Percentiles rank a stretch among this genome's conserved stretches.
These are phyloP conservation scores for Cytospora leucostoma DNA, from an alignment of 2,329 filamentous ascomycete genomes.

Conservation along the genomic window DNA sequence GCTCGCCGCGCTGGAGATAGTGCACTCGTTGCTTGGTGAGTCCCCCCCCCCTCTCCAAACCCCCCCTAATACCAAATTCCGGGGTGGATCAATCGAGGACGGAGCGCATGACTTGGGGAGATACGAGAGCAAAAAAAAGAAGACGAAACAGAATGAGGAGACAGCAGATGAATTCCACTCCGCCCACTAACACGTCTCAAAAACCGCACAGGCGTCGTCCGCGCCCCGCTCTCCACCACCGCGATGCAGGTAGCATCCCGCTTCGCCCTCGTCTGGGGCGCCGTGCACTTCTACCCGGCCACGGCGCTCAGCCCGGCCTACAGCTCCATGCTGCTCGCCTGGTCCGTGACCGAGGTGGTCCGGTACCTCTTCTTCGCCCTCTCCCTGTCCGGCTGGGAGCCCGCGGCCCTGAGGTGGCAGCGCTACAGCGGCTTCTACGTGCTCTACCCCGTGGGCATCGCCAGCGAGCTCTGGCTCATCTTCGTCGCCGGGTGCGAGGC, in stretches of 20 bases:
- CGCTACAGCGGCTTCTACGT: slow-evolving; percentile 92
- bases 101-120: background rate
- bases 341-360: slow-evolving; percentile 89
- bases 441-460: slow-evolving; percentile 89
- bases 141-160: too few species aligned
- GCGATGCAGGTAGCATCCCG: slow-evolving; percentile 87
- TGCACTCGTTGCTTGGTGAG: slow-evolving; percentile 77
- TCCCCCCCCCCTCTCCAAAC: slow-evolving; percentile 5
- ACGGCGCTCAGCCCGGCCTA: slow-evolving; percentile 65
- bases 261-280: slow-evolving; percentile 84
- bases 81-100: background rate
- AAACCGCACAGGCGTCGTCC: slow-evolving; percentile 67
- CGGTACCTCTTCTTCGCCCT: slow-evolving; percentile 90
- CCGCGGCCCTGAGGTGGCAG: slow-evolving; percentile 72
- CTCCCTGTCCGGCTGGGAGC: slow-evolving; percentile 64
- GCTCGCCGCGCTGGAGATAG: slow-evolving; percentile 76
- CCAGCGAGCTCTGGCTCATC: slow-evolving; percentile 82
- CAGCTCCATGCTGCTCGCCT: slow-evolving; percentile 79
- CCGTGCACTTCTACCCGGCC: slow-evolving; percentile 73
- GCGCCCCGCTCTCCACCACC: slow-evolving; percentile 83
- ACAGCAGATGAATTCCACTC: too few species aligned
- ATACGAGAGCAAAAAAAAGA: background rate
- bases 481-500: slow-evolving; percentile 65
- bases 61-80: background rate
- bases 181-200: background rate